phyloP scores from a whole-genome alignment of 441 rosid genomes.

The Arabidopsis hybrid region DNA sequence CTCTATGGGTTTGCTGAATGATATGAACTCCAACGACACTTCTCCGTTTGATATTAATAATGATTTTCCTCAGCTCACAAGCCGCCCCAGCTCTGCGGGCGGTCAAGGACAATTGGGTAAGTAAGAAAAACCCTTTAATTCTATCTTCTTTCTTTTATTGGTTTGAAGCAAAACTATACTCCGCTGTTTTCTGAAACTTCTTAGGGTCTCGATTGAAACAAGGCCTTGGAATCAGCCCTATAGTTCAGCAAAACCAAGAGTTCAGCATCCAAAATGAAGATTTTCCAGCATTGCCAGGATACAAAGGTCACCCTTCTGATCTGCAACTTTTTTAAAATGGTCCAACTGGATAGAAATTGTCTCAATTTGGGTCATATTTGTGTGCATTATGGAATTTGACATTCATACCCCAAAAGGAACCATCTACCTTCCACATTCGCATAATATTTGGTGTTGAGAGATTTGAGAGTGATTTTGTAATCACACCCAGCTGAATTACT shows the following conservation, averaged over 20 bases:
- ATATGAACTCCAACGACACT: conserved; percentile 75
- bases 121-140: conserved; percentile 18
- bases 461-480: conserved; percentile 23
- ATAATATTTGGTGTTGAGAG: conserved; percentile 12
- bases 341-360: no score
- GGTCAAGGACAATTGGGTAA: conserved; percentile 97
- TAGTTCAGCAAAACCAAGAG: conserved; percentile 98
- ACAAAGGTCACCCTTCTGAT: conserved; percentile 67
- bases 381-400: conserved; percentile 26
- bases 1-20: conserved; percentile 92
- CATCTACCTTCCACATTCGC: conserved; percentile 17
- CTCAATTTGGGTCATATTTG: neutral
- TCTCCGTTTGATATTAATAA: conserved; percentile 92
- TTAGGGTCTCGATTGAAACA: conserved; percentile 88
- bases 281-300: conserved; percentile 99
- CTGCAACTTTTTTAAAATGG: neutral
- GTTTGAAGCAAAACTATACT: conserved; percentile 35
- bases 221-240: conserved; percentile 84
- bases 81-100: conserved; percentile 94
- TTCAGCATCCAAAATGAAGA: conserved; percentile 99
- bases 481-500: conserved; percentile 3
- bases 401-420: conserved; percentile 5
- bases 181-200: conserved; percentile 22
- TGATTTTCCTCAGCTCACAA: conserved; percentile 93
- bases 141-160: conserved; percentile 7